phyloP scores from a whole-genome alignment of 1,284 basidiomycete genomes.

The Pseudozyma sp. region DNA sequence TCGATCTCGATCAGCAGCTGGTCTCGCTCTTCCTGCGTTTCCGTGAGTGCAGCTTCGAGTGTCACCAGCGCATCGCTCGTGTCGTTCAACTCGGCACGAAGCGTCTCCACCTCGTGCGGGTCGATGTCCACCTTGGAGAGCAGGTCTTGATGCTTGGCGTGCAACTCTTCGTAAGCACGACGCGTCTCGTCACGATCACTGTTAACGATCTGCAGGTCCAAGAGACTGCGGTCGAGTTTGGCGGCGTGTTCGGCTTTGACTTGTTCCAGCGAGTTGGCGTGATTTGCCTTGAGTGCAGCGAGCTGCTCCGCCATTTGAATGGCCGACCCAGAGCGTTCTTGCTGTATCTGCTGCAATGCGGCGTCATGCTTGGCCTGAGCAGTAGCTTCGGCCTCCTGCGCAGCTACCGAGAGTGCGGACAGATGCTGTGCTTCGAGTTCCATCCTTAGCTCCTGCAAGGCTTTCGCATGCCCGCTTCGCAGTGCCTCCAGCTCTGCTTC shows the following conservation, averaged over 20 bases:
- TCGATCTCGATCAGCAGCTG: constrained; percentile 63
- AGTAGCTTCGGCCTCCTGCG: constrained; percentile 22
- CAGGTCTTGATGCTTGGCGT: constrained; percentile 40
- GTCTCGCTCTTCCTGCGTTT: constrained; percentile 69
- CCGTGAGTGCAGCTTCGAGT: constrained; percentile 68
- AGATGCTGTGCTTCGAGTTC: constrained; percentile 50
- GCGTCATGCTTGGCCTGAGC: constrained; percentile 16
- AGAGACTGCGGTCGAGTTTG: constrained; percentile 35
- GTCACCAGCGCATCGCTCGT: constrained; percentile 68
- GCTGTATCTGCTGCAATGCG: constrained; percentile 21
- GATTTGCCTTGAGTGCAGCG: constrained; percentile 12
- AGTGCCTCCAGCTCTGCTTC: constrained; percentile 10
- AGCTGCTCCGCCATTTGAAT: constrained; percentile 13
- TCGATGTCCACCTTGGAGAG: constrained; percentile 49
- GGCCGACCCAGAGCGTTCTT: constrained; percentile 24
- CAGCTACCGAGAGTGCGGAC: constrained; percentile 27
- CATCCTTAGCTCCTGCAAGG: constrained; percentile 18
- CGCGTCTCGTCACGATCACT: constrained; percentile 39
- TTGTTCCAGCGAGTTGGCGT: constrained; percentile 18
- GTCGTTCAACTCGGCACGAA: constrained; percentile 71
- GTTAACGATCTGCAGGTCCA: constrained; percentile 39
- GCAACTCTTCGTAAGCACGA: constrained; percentile 49
- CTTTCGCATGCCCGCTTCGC: constrained; percentile 20
- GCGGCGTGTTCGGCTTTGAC: constrained; percentile 27
- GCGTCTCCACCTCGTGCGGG: constrained; percentile 75